phyloP scores from a whole-genome alignment of 768 basidiomycete species.

The Russula vinacea region DNA sequence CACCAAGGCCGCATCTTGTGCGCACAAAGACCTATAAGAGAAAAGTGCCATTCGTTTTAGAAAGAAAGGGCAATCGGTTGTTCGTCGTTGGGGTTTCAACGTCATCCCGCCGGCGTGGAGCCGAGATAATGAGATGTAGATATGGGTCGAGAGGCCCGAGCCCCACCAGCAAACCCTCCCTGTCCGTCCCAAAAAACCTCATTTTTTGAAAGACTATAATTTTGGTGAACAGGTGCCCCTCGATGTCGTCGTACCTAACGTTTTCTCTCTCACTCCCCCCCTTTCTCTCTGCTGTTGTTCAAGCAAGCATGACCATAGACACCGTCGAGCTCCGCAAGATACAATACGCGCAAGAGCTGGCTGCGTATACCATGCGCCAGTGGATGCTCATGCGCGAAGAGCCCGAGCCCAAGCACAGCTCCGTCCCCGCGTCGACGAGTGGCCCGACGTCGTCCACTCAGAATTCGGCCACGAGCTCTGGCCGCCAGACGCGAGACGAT shows the following conservation, averaged over 20 bases:
- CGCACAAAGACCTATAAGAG: neutral
- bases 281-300: neutral
- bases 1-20: neutral
- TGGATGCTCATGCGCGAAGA: conserved; percentile 37
- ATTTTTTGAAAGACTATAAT: neutral
- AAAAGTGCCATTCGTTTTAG: too few relatives aligned
- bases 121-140: neutral
- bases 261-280: neutral
- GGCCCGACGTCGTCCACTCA: neutral
- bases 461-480: neutral
- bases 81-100: neutral
- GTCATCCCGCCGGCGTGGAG: conserved; percentile 11
- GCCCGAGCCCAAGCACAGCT: conserved; percentile 29
- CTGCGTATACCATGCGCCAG: conserved; percentile 42
- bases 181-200: neutral
- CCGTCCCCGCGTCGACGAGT: conserved; percentile 1
- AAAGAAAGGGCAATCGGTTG: neutral
- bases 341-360: conserved; percentile 40
- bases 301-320: conserved; percentile 23
- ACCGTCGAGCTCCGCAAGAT: conserved; percentile 36
- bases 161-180: neutral
- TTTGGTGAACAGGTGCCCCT: neutral
- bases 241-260: neutral
- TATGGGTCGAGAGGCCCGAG: neutral
- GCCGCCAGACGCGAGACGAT: conserved; percentile 2